These are phyloP conservation scores for Emericellopsis atlantica DNA, from an alignment of 2,329 filamentous ascomycete species.

Conservation along the genomic window DNA sequence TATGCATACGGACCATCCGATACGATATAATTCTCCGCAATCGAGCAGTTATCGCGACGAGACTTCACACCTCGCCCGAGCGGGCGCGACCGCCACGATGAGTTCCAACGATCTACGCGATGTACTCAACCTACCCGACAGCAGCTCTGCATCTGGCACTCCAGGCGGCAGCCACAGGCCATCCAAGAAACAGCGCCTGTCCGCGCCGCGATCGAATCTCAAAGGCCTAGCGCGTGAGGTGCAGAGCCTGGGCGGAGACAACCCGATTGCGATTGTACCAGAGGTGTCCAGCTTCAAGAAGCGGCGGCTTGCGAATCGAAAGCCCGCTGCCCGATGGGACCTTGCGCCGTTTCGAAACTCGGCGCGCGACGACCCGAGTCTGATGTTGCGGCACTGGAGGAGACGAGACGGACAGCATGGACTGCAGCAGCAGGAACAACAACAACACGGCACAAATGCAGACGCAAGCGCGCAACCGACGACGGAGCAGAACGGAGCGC, in stretches of 20 bases:
- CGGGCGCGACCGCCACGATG: slow-evolving; percentile 33
- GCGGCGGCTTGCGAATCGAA: slow-evolving; percentile 37
- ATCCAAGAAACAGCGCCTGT: slow-evolving; percentile 63
- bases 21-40: too few species aligned
- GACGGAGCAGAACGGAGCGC: neutral
- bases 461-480: neutral
- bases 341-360: slow-evolving; percentile 63
- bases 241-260: slow-evolving; percentile 52
- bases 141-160: slow-evolving; percentile 6
- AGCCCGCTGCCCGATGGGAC: slow-evolving; percentile 51
- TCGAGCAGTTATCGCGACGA: neutral
- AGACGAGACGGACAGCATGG: slow-evolving; percentile 34
- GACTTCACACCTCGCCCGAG: neutral
- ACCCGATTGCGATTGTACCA: slow-evolving; percentile 54
- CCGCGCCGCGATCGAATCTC: slow-evolving; percentile 44
- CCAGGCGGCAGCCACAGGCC: slow-evolving; percentile 33
- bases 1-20: too few species aligned
- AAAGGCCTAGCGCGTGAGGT: slow-evolving; percentile 55
- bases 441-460: neutral
- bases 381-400: slow-evolving; percentile 73
- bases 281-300: slow-evolving; percentile 48
- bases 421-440: slow-evolving; percentile 1
- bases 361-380: slow-evolving; percentile 51
- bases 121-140: slow-evolving; percentile 68
- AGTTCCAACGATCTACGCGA: slow-evolving; percentile 74